These are phyloP conservation scores for Fusarium piperis DNA, from an alignment of 2,329 filamentous ascomycete genomes.

Conservation along the genomic window DNA sequence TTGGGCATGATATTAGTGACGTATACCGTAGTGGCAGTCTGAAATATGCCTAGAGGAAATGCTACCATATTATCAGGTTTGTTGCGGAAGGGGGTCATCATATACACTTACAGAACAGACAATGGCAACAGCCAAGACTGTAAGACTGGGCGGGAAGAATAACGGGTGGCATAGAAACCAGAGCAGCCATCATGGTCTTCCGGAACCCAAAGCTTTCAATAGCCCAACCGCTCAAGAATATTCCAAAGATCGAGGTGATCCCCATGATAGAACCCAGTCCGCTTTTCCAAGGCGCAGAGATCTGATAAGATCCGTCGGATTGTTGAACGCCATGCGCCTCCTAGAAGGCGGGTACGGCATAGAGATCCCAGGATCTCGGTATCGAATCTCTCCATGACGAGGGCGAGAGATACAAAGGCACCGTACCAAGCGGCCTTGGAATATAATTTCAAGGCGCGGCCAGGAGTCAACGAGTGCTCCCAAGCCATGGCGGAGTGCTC, in stretches of 20 bases:
- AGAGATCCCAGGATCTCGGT: constrained; percentile 5
- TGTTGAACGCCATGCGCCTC: background rate
- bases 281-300: constrained; percentile 6
- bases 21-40: constrained; percentile 17
- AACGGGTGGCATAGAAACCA: background rate
- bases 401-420: constrained; percentile 6
- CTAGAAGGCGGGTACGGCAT: constrained; percentile 3
- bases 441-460: background rate
- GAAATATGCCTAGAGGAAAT: background rate
- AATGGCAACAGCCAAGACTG: background rate
- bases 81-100: background rate
- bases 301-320: constrained; percentile 1
- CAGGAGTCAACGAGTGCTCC: background rate
- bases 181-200: background rate
- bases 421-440: background rate
- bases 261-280: background rate
- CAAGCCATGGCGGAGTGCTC: background rate
- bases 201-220: constrained; percentile 1
- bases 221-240: background rate
- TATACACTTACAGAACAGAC: background rate
- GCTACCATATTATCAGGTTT: background rate
- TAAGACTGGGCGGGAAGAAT: background rate
- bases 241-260: background rate
- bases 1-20: constrained; percentile 14
- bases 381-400: constrained; percentile 16